A percentile compares a stretch with the other conserved stretches of the same genome.
Evolutionary conservation across 1,284 basidiomycete genomes (phyloP).

Genomic region (Stygiomarasmius scandens): DNA sequence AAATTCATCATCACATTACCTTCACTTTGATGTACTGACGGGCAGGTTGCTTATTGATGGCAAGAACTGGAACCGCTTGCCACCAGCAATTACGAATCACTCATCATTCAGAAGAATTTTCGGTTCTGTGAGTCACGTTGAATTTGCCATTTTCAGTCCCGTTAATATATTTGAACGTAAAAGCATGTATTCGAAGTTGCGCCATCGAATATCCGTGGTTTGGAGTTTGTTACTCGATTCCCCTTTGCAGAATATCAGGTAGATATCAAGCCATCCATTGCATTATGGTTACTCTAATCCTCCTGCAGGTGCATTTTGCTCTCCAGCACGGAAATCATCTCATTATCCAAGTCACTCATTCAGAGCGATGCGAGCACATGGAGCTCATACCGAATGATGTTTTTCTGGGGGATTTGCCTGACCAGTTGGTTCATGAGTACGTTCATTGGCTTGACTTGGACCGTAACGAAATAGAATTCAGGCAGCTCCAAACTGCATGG

Average conservation of each 20-base stretch:
- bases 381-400: constrained; percentile 7
- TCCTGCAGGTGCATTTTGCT: constrained; percentile 3
- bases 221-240: constrained; percentile 36
- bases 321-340: neutral
- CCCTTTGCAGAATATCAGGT: constrained; percentile 27
- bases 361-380: neutral
- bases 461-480: neutral
- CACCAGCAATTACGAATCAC: constrained; percentile 33
- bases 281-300: neutral
- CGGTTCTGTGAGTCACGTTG: neutral
- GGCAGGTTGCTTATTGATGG: constrained; percentile 47
- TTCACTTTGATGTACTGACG: constrained; percentile 44
- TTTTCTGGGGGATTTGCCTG: neutral
- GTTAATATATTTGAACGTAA: neutral
- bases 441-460: constrained; percentile 6
- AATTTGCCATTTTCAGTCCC: neutral
- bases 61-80: constrained; percentile 39
- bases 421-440: neutral
- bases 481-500: neutral
- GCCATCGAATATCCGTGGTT: constrained; percentile 34
- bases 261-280: neutral
- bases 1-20: neutral
- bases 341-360: neutral
- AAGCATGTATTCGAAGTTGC: constrained; percentile 40
- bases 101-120: constrained; percentile 26